Evolutionary conservation across 2,329 filamentous ascomycete species (phyloP).

Genomic region (Lasiodiplodia citricola): DNA sequence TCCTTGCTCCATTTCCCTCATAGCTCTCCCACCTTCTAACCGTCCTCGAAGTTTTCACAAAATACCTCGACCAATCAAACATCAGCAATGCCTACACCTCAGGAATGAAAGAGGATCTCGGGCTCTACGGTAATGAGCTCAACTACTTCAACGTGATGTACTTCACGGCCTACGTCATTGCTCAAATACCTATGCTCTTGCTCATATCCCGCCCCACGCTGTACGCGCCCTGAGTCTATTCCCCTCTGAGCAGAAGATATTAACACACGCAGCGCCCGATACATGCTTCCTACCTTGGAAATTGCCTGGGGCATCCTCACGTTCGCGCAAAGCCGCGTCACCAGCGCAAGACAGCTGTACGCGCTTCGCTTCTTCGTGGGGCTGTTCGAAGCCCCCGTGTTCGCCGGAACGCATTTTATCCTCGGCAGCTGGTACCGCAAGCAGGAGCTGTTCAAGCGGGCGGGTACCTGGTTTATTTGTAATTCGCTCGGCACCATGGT

Average conservation of each 20-base stretch:
- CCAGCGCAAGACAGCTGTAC: conserved; percentile 46
- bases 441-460: conserved; percentile 58
- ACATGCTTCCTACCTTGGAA: conserved; percentile 47
- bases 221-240: neutral
- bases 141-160: conserved; percentile 39
- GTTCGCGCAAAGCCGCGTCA: conserved; percentile 46
- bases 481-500: conserved; percentile 62
- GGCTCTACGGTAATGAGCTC: conserved; percentile 39
- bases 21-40: neutral
- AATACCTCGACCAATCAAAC: conserved; percentile 41
- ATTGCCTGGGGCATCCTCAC: conserved; percentile 49
- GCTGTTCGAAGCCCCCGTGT: conserved; percentile 43
- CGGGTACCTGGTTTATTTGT: conserved; percentile 60
- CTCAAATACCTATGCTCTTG: conserved; percentile 39
- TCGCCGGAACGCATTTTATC: conserved; percentile 44
- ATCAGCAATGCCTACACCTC: conserved; percentile 40
- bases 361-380: conserved; percentile 47
- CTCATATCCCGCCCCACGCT: conserved; percentile 44
- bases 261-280: conserved; percentile 33
- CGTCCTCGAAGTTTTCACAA: conserved; percentile 39
- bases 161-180: conserved; percentile 38
- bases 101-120: conserved; percentile 39
- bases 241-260: neutral
- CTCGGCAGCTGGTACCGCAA: conserved; percentile 50
- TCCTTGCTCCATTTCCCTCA: no score